Conservation (phyloP, 1,284 basidiomycete genomes). For the Entoloma clypeatum region DNA sequence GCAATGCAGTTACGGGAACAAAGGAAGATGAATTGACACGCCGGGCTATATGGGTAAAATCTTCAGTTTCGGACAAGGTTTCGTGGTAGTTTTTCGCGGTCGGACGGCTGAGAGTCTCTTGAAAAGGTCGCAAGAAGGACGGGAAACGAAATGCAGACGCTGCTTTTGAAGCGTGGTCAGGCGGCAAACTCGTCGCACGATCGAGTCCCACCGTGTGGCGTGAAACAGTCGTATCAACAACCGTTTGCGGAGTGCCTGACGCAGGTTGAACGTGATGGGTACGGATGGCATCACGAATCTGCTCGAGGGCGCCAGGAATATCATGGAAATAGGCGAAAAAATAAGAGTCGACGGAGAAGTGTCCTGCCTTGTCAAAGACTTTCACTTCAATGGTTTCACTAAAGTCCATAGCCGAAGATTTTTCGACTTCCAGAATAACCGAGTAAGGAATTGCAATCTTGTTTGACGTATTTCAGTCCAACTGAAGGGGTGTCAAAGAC, state of each 20-base stretch:
- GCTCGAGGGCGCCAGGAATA: conserved; percentile 67
- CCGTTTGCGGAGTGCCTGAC: conserved; percentile 35
- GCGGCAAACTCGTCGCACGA: conserved; percentile 35
- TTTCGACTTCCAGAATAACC: conserved; percentile 84
- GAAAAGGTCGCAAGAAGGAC: conserved; percentile 60
- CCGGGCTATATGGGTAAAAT: conserved; percentile 67
- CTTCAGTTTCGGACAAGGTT: conserved; percentile 44
- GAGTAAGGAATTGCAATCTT: conserved; percentile 94
- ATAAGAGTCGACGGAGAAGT: conserved; percentile 82
- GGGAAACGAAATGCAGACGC: conserved; percentile 55
- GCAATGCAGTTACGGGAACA: conserved; percentile 51
- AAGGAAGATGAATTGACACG: conserved; percentile 53
- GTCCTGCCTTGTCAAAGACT: conserved; percentile 80
- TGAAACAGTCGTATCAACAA: conserved; percentile 66
- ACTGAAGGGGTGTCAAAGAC: not conserved
- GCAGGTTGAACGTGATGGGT: conserved; percentile 46
- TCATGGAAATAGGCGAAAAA: conserved; percentile 92
- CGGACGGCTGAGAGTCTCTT: conserved; percentile 42
- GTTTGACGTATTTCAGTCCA: conserved; percentile 6
- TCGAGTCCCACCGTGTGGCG: conserved; percentile 39
- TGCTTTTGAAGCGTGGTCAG: conserved; percentile 27
- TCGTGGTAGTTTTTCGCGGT: conserved; percentile 29
- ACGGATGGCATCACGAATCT: conserved; percentile 73
- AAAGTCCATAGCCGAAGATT: conserved; percentile 86
- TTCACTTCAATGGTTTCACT: conserved; percentile 93